Evolutionary conservation across 148 eudicot genomes (phyloP).

Genomic region (Drosera capensis): DNA sequence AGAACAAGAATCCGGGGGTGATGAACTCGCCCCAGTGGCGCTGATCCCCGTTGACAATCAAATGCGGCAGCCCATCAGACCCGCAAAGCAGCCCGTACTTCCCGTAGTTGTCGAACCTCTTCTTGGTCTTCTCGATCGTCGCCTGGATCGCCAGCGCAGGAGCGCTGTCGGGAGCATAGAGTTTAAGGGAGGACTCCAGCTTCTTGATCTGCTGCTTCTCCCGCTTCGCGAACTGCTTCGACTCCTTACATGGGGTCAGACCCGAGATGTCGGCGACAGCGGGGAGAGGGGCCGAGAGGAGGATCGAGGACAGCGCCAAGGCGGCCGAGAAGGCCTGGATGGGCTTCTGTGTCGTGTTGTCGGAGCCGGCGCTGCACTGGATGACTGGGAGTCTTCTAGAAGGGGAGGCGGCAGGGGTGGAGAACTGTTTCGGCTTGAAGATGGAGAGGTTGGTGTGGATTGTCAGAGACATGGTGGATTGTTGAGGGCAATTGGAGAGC

Average conservation of each 20-base stretch:
- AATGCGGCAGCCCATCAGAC: slow-evolving; percentile 67
- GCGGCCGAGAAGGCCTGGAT: slow-evolving; percentile 56
- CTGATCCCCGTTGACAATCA: slow-evolving; percentile 90
- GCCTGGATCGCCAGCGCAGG: slow-evolving; percentile 89
- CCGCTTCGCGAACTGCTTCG: slow-evolving; percentile 78
- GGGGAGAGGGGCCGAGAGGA: slow-evolving; percentile 33
- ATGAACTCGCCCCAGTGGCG: slow-evolving; percentile 93
- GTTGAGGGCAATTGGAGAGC: too few relatives aligned
- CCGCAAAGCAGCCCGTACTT: slow-evolving; percentile 77
- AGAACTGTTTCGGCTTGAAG: not conserved
- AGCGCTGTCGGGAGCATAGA: slow-evolving; percentile 78
- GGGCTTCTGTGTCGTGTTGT: not conserved
- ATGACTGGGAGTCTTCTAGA: not conserved
- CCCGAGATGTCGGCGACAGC: slow-evolving; percentile 72
- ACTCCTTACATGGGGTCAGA: slow-evolving; percentile 82
- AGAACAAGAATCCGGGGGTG: slow-evolving; percentile 60
- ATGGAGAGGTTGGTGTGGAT: not conserved
- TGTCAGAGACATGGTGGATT: not conserved
- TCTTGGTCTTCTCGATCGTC: slow-evolving; percentile 77
- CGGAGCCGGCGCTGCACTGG: not conserved
- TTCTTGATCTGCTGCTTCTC: slow-evolving; percentile 80
- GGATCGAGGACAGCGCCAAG: slow-evolving; percentile 50
- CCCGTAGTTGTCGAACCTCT: slow-evolving; percentile 80
- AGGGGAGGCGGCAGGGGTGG: not conserved
- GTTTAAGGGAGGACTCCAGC: slow-evolving; percentile 63